Conservation (phyloP, 495 filamentous ascomycete genomes). For the Penicillium crystallinum region DNA sequence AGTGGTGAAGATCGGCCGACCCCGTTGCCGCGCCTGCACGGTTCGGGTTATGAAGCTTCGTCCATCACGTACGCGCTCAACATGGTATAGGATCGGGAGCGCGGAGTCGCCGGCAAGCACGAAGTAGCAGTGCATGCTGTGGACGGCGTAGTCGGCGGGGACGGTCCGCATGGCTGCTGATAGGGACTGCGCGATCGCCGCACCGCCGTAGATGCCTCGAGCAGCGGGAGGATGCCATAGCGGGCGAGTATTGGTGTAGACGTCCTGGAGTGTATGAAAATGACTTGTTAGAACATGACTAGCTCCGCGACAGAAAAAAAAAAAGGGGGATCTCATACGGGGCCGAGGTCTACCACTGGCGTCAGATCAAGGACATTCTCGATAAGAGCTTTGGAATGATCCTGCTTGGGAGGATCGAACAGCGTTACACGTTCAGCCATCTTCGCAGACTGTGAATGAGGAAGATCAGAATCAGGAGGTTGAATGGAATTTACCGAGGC, state of each 20-base stretch:
- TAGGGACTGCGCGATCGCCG: slow-evolving; percentile 88
- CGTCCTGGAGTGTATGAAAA: slow-evolving; percentile 47
- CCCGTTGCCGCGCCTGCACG: slow-evolving; percentile 85
- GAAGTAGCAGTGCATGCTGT: slow-evolving; percentile 99
- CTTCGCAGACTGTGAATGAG: background rate
- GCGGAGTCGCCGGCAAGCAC: slow-evolving; percentile 80
- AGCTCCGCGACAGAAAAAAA: background rate
- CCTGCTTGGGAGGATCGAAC: slow-evolving; percentile 65
- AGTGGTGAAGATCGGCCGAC: slow-evolving; percentile 89
- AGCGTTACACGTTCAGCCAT: slow-evolving; percentile 56
- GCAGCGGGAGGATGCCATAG: slow-evolving; percentile 89
- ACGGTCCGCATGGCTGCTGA: slow-evolving; percentile 85
- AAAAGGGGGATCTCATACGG: slow-evolving; percentile 43
- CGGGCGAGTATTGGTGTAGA: slow-evolving; percentile 89
- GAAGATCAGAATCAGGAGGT: background rate
- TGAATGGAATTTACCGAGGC: background rate
- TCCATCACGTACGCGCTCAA: slow-evolving; percentile 89
- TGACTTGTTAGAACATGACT: slow-evolving; percentile 1
- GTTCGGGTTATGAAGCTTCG: slow-evolving; percentile 88
- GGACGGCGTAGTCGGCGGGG: slow-evolving; percentile 68
- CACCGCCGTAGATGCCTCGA: slow-evolving; percentile 88
- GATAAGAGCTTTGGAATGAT: slow-evolving; percentile 70
- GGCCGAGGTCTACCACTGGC: slow-evolving; percentile 71
- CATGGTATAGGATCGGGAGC: slow-evolving; percentile 86
- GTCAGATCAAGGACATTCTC: slow-evolving; percentile 88